Conservation (phyloP, 495 filamentous ascomycete genomes). For the Niebla homalea region DNA sequence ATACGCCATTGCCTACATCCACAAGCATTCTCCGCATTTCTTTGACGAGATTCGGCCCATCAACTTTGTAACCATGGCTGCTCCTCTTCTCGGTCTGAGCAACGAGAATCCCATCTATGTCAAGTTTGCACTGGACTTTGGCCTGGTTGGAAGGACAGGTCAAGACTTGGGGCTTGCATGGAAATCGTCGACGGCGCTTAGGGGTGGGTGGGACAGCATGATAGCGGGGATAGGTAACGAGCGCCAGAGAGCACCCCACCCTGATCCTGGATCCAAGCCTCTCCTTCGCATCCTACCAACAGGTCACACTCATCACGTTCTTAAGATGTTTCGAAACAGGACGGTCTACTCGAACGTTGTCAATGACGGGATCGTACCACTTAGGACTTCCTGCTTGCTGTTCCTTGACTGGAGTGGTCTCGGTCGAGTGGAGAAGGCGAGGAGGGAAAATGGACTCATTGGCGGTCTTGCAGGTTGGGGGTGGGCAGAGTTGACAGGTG, state of each 20-base stretch:
- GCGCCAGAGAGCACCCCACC: conserved; percentile 48
- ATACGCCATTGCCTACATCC: conserved; percentile 94
- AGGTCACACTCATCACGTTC: conserved; percentile 76
- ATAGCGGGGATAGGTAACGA: conserved; percentile 63
- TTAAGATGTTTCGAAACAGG: conserved; percentile 77
- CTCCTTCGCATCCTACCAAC: conserved; percentile 82
- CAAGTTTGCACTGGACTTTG: conserved; percentile 91
- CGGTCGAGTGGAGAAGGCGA: conserved; percentile 83
- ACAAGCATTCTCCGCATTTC: conserved; percentile 87
- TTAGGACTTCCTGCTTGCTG: conserved; percentile 88
- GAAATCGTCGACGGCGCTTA: conserved; percentile 69
- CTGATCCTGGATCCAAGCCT: conserved; percentile 72
- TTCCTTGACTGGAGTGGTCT: conserved; percentile 95
- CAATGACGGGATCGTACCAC: conserved; percentile 92
- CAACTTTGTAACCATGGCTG: conserved; percentile 87
- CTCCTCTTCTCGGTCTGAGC: conserved; percentile 83
- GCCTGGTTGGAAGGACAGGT: conserved; percentile 84
- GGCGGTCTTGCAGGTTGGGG: conserved; percentile 88
- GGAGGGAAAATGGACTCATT: conserved; percentile 80
- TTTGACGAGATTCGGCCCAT: conserved; percentile 77
- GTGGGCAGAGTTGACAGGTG: conserved; percentile 85
- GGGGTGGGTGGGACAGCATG: conserved; percentile 78
- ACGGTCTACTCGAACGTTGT: conserved; percentile 97
- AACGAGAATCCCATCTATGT: conserved; percentile 97
- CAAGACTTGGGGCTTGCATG: conserved; percentile 91